Evolutionary conservation across 768 basidiomycete genomes (phyloP), one percentile per base, ranked within the genome.

Genomic region (Hygrocybe coccinea): DNA sequence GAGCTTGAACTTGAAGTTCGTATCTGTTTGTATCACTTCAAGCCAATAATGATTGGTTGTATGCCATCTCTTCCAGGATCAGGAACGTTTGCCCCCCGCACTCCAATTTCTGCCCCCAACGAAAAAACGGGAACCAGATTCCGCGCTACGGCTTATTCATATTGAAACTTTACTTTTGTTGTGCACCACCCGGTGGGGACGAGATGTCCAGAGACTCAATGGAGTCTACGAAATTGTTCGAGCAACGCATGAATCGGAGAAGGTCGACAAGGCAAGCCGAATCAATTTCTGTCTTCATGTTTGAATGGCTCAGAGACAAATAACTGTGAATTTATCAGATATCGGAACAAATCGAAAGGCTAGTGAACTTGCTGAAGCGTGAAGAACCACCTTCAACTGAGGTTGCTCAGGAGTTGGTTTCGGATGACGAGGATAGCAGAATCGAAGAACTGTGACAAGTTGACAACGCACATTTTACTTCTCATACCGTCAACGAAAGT

Each of bases 151-250:
- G 0, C 73, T 91, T 48, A 91, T 84, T 24, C 87, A 89, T 63
- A 75, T 97, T n/a, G 95, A 98, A 71, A 89, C 91, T 0, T 74
- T 99, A 17, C 79, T 97, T 0, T 71, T 99, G 39, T 76, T 98
- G 0, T 94, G 91, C 60, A 91, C 93, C 9, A 94, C 91, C 0
- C 84, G 85, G 21, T 90, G 87, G 82, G 95, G 92, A 1, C 81
- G 97, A 12, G 87, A 95, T 53, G 82, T 84, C 54, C 76, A 92
- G 56, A 79, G 97, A 25, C 72, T 76, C 21, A 78, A 89, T 57
- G 95, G 95, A 0, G 88, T 89, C 6, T 98, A 98, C 68, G 85
- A 87, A 66, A 85, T 98, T 46, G 73, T 98, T 22, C 77, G 91
- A 25, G 82, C 78, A 5, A 72, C 86, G 7, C 95, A 99, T 67